Percentiles rank a stretch among this genome's conserved stretches.
Evolutionary conservation across 176 grass and related monocot genomes (phyloP).

Genomic region (Neostapfia colusana): DNA sequence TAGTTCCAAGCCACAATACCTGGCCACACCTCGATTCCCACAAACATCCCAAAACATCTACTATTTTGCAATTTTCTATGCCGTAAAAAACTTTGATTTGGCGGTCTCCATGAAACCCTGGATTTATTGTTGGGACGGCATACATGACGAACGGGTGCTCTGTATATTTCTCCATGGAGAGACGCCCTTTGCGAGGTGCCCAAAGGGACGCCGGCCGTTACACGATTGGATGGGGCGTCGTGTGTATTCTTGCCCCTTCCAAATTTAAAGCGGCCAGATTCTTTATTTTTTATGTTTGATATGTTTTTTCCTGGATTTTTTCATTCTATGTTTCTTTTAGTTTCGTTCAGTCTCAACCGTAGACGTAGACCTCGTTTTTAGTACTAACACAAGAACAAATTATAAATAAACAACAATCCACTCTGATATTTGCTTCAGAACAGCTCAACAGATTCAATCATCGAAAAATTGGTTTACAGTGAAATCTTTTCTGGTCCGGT

Average conservation of each 20-base stretch:
- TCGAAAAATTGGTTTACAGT: no score
- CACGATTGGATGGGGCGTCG: slow-evolving; percentile 52
- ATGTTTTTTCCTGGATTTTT: not conserved
- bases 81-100: not conserved
- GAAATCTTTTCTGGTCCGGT: no score
- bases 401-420: no score
- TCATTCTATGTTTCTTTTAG: not conserved
- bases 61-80: not conserved
- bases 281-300: not conserved
- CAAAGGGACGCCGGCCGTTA: slow-evolving; percentile 30
- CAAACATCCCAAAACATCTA: not conserved
- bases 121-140: slow-evolving; percentile 7
- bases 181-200: slow-evolving; percentile 55
- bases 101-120: no score
- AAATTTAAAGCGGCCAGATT: slow-evolving; percentile 46
- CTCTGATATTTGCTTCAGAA: no score
- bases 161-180: slow-evolving; percentile 30
- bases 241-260: not conserved
- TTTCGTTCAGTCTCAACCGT: no score
- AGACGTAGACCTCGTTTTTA: no score
- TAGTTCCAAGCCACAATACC: slow-evolving; percentile 67
- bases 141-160: slow-evolving; percentile 51
- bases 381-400: no score
- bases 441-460: no score
- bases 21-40: slow-evolving; percentile 23